Percentiles rank a stretch among this genome's conserved stretches.
Evolutionary conservation across 2,329 filamentous ascomycete genomes (phyloP).

Genomic region (Colletotrichum sansevieriae): DNA sequence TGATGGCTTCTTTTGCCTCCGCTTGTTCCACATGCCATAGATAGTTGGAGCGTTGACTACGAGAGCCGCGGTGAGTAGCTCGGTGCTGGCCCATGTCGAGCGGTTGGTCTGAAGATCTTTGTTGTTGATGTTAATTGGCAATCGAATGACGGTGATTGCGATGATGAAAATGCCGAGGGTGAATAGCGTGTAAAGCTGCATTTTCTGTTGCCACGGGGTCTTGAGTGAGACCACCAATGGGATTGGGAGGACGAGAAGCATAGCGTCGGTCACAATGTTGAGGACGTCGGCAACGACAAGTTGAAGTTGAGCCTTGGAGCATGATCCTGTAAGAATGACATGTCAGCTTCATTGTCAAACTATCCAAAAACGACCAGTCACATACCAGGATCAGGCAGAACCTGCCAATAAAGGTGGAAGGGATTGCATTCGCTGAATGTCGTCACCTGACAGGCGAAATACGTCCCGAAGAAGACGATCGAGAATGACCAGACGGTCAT

Average conservation of each 20-base stretch:
- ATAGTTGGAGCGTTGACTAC: conserved; percentile 56
- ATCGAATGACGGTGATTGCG: conserved; percentile 53
- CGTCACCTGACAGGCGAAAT: conserved; percentile 49
- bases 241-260: conserved; percentile 48
- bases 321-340: conserved; percentile 41
- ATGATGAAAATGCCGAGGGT: conserved; percentile 56
- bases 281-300: conserved; percentile 50
- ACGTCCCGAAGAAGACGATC: conserved; percentile 48
- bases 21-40: conserved; percentile 51
- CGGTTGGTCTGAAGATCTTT: conserved; percentile 52
- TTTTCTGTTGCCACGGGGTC: conserved; percentile 48
- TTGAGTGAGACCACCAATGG: conserved; percentile 49
- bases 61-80: conserved; percentile 46
- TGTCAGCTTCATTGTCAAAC: conserved; percentile 6
- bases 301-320: conserved; percentile 50
- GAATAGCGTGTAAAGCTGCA: conserved; percentile 51
- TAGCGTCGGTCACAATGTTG: conserved; percentile 51
- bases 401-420: conserved; percentile 69
- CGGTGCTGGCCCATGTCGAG: conserved; percentile 54
- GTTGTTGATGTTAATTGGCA: conserved; percentile 53
- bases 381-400: conserved; percentile 57
- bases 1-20: conserved; percentile 43
- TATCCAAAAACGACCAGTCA: conserved; percentile 3
- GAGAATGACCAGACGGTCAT: conserved; percentile 46
- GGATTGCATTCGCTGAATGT: conserved; percentile 57